Base-by-base conservation (phyloP, 2,329 filamentous ascomycete genomes). In the Ceratocystis destructans region DNA sequence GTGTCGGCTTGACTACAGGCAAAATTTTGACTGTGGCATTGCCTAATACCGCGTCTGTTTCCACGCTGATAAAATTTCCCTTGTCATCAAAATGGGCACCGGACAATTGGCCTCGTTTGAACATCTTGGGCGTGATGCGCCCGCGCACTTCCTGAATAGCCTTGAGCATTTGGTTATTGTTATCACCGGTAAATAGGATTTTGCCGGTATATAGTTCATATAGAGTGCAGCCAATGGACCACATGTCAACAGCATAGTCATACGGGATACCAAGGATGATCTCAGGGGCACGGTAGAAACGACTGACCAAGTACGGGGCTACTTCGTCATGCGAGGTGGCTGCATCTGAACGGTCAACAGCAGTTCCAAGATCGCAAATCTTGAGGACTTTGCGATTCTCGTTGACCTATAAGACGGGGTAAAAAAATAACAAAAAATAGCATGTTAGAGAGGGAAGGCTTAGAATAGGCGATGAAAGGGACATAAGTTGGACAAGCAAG, bases 121-220 rank as follows among this genome's bases (percentile, higher is more conserved):
- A 86, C 69, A 96, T 80, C 76, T 96, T 96, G 61, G 88, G 85
- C 37, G 90, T 92, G 69, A 96, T 87, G 76, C 92, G 95, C 72
- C 94, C 94, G 61, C 95, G 87, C 71, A 93, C 91, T 74, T 99
- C 93, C 86, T 96, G 96, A 71, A 99, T 96, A 22, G 88, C 87
- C 69, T 90, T 89, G 68, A 99, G 83, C 94, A 99, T 99, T 77
- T 96, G 91, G 73, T 99, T 99, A 79, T 99, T 99, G 77, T 90
- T 94, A 70, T 89, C 85, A 68, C 94, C 94, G 0, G 90, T 91
- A 75, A 99, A 99, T 41, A 99, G 80, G 67, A 99, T 97, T 75
- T 96, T 96, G 72, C 94, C 94, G 0, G 94, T 97, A 78, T 96
- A 97, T 50, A 99, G 80, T 77, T 99, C 94, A 75, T 96, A 99